A percentile compares a stretch with the other conserved stretches of the same genome.
Conservation (phyloP, 2,329 filamentous ascomycete genomes). For the Zasmidium angulare region DNA sequence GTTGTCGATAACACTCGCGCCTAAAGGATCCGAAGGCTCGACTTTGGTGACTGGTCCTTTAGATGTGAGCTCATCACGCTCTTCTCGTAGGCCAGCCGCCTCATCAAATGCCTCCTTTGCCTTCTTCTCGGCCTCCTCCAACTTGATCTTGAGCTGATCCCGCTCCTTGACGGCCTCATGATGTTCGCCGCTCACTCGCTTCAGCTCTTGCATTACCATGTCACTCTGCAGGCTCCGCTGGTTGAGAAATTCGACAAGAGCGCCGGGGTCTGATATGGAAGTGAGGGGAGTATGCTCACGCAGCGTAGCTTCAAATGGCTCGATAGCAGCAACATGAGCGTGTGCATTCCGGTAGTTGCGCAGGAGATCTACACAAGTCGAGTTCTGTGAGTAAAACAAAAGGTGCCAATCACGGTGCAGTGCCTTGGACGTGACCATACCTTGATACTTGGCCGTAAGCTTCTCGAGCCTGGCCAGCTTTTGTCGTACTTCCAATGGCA, state of each 20-base stretch:
- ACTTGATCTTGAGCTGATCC: constrained; percentile 74
- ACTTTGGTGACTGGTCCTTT: neutral
- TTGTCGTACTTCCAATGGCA: constrained; percentile 71
- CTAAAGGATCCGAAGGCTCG: constrained; percentile 12
- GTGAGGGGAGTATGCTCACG: constrained; percentile 90
- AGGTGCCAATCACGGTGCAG: constrained; percentile 29
- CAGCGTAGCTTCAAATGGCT: constrained; percentile 87
- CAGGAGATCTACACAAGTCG: constrained; percentile 66
- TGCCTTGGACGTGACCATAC: constrained; percentile 46
- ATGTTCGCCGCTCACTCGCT: constrained; percentile 66
- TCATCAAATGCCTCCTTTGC: constrained; percentile 64
- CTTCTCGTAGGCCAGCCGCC: constrained; percentile 54
- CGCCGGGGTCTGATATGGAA: constrained; percentile 80
- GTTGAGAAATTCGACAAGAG: constrained; percentile 84
- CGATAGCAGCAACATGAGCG: constrained; percentile 79
- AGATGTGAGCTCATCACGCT: constrained; percentile 23
- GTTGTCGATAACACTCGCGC: constrained; percentile 8
- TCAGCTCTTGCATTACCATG: constrained; percentile 92
- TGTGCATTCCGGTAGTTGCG: constrained; percentile 92
- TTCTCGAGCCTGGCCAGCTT: constrained; percentile 87
- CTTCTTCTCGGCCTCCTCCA: constrained; percentile 66
- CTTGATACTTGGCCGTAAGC: constrained; percentile 81
- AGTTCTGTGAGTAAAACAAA: constrained; percentile 31
- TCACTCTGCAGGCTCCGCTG: constrained; percentile 82
- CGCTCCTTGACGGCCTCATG: constrained; percentile 56